Evolutionary conservation across 1,284 basidiomycete genomes (phyloP), one percentile per base, ranked within the genome.

Genomic region (Leucocoprinus gongylophorus): DNA sequence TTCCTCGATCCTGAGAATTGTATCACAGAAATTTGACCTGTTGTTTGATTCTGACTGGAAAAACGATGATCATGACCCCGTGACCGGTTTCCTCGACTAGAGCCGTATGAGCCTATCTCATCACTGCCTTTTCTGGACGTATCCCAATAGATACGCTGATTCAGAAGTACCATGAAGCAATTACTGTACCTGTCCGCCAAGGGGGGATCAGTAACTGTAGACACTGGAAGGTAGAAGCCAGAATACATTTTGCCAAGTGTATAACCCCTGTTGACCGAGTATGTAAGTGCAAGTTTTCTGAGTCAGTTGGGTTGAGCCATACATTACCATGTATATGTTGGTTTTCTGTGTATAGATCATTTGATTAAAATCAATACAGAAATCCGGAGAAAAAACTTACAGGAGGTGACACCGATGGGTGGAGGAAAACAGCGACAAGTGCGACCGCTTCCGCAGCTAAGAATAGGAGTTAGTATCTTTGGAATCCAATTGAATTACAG

Each of bases 221-320:
- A 23, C 20, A 8, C 17, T 2, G n/a, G 2, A 23, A 20, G 13
- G 0, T 21, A 23, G n/a, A 21, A 23, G 7, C n/a, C 35, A 20
- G 9, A 23, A 15, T 28, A 51, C 50, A 51, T 30, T 46, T 51
- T 51, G n/a, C 50, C 50, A 15, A 51, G 35, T 12, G 44, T 21
- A 32, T 45, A 51, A 6, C 50, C 50, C 8, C 50, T 51, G 37
- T 17, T 15, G 13, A 17, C 5, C 1, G 35, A 26, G 23, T 38
- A 13, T 30, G 18, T 35, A 2, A 39, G 13, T 9, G 8, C n/a
- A 3, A 37, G 4, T 12, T 3, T 15, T 8, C 2, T 2, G 8
- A 5, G 15, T 12, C 8, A 29, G 13, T 2, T n/a, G 18, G 7
- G 17, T 21, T n/a, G 18, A 15, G 9, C 12, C 50, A n/a, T 40